Percentiles rank a stretch among this genome's conserved stretches.
Evolutionary conservation across 2,329 filamentous ascomycete species (phyloP).

Genomic region (Paecilomyces dactylethromorphus): DNA sequence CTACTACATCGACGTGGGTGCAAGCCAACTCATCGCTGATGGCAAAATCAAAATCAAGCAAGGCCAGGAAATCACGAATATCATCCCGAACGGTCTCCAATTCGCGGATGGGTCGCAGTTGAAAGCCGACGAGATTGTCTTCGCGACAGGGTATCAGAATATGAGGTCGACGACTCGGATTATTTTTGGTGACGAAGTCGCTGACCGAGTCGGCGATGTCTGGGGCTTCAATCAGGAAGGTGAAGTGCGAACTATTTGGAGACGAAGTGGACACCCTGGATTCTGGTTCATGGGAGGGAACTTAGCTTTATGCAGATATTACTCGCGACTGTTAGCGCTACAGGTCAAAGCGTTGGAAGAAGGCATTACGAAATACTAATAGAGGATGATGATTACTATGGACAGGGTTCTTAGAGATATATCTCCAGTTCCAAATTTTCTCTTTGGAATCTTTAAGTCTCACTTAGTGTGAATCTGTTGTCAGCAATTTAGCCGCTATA

Average conservation of each 20-base stretch:
- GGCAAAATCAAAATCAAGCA: conserved; percentile 61
- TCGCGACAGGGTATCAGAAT: conserved; percentile 56
- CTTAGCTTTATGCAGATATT: conserved; percentile 57
- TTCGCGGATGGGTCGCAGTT: conserved; percentile 54
- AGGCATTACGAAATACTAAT: conserved; percentile 9
- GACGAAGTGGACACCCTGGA: conserved; percentile 54
- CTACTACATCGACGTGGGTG: conserved; percentile 66
- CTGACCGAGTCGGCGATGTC: conserved; percentile 51
- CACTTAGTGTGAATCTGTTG: no score
- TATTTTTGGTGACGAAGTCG: conserved; percentile 58
- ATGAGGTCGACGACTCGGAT: conserved; percentile 57
- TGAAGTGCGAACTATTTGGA: conserved; percentile 56
- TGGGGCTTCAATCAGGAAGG: conserved; percentile 56
- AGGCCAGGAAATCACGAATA: conserved; percentile 50
- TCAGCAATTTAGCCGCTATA: no score
- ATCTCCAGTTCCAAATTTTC: no score
- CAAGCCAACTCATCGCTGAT: conserved; percentile 54
- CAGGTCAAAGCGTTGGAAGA: conserved; percentile 43
- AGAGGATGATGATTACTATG: no score
- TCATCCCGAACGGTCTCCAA: conserved; percentile 44
- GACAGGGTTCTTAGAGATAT: no score
- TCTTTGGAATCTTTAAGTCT: no score
- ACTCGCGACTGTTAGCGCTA: conserved; percentile 47
- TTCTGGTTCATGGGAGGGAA: conserved; percentile 66
- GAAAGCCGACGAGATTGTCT: conserved; percentile 58